phyloP scores from a whole-genome alignment of 2,329 filamentous ascomycete genomes.

The Ascochyta viciae-villosae region DNA sequence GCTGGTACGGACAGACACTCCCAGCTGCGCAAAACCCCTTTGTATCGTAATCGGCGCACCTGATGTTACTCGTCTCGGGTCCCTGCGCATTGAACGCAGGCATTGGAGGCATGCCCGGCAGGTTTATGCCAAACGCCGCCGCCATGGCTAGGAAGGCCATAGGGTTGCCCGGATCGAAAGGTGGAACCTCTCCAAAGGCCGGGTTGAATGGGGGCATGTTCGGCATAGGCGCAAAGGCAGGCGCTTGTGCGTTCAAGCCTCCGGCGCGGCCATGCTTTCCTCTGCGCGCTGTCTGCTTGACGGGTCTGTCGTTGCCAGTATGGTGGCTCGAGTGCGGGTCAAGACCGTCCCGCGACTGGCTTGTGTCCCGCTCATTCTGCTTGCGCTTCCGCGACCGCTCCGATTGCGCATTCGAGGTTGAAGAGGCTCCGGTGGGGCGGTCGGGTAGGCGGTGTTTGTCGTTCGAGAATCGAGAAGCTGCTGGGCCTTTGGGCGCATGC shows the following conservation, averaged over 20 bases:
- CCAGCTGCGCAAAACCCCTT: conserved; percentile 76
- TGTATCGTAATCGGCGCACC: conserved; percentile 74
- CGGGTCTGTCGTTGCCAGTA: conserved; percentile 48
- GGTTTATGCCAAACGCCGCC: conserved; percentile 52
- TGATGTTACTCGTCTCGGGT: conserved; percentile 45
- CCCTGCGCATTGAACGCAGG: conserved; percentile 42
- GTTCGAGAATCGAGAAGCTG: conserved; percentile 20
- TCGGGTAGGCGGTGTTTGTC: conserved; percentile 21
- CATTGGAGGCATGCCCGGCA: conserved; percentile 50
- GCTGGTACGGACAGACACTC: conserved; percentile 72
- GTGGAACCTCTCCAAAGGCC: conserved; percentile 47
- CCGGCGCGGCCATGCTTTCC: conserved; percentile 19
- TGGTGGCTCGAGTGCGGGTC: conserved; percentile 49
- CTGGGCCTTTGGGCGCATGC: conserved; percentile 34
- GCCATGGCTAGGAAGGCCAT: conserved; percentile 70
- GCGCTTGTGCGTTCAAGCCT: conserved; percentile 16
- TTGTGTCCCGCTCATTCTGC: conserved; percentile 62
- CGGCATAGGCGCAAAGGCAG: conserved; percentile 19
- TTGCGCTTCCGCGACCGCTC: conserved; percentile 61
- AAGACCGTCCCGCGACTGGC: conserved; percentile 48
- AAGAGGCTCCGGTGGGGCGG: conserved; percentile 17
- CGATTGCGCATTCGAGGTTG: conserved; percentile 8
- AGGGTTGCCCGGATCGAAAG: conserved; percentile 66
- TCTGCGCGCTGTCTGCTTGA: conserved; percentile 67
- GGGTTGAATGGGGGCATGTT: conserved; percentile 21